These are phyloP conservation scores for Trichocomaceae sp. DNA, from an alignment of 2,329 filamentous ascomycete genomes.

Conservation along the genomic window DNA sequence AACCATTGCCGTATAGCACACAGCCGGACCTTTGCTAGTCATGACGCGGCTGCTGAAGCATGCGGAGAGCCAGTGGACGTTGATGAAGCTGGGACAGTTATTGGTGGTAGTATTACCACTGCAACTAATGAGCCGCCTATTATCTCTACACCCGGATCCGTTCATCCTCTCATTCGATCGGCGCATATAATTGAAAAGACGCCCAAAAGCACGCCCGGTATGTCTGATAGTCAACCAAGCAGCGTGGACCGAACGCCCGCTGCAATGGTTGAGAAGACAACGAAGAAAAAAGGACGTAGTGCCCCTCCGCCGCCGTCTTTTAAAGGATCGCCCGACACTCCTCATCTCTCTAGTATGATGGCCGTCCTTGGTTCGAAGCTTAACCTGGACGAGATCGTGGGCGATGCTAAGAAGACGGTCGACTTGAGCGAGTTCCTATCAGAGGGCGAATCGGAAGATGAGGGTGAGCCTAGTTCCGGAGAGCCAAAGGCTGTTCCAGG, in stretches of 20 bases:
- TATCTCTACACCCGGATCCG: constrained; percentile 42
- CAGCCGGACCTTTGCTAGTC: constrained; percentile 86
- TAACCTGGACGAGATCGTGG: constrained; percentile 53
- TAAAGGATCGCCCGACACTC: constrained; percentile 52
- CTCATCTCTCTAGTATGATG: constrained; percentile 62
- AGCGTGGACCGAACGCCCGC: neutral
- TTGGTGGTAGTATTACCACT: constrained; percentile 25
- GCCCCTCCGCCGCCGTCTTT: constrained; percentile 34
- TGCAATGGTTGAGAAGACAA: neutral
- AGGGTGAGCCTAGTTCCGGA: constrained; percentile 23
- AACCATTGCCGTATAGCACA: constrained; percentile 98
- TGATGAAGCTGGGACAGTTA: constrained; percentile 49
- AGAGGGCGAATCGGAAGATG: constrained; percentile 34
- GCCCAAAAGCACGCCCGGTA: constrained; percentile 13
- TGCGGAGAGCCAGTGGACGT: constrained; percentile 77
- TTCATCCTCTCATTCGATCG: constrained; percentile 56
- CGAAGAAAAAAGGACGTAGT: neutral
- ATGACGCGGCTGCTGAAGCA: constrained; percentile 84
- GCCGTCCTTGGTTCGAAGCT: constrained; percentile 55
- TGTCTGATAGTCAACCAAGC: neutral
- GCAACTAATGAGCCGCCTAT: constrained; percentile 23
- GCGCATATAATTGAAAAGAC: constrained; percentile 43
- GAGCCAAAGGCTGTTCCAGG: constrained; percentile 21
- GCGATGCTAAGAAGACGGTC: constrained; percentile 46
- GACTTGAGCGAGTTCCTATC: constrained; percentile 36